Evolutionary conservation across 805 yeast species (phyloP), one percentile per base, ranked within the genome.

Genomic region (Suhomyces emberorum): DNA sequence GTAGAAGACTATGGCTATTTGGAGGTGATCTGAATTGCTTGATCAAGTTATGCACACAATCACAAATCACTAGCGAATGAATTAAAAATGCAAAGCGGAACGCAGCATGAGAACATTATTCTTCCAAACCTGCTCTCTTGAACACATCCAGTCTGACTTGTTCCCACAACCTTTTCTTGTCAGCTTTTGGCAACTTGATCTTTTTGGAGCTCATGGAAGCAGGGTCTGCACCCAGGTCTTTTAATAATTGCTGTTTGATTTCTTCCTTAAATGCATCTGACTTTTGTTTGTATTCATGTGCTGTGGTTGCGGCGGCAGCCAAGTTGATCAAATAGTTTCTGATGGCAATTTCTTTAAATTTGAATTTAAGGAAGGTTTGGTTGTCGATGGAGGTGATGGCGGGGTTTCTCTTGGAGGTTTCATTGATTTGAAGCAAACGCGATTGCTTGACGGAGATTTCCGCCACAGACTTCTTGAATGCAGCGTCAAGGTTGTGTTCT

Each of bases 251-350:
- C 21, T 39, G 35, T 38, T 51, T 52, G 35, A 60, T 44, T 22
- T 48, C 47, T 28, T 47, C 43, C 46, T 63, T 66, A 31, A 67
- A 37, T 9, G 54, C 58, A 36, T 63, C 69, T 3, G 62, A 41
- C 43, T 63, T 61, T 30, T 64, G 44, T 42, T 71, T 66, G 48
- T 70, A 74, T 46, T 74, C 79, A 40, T 69, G 63, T 6, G 76
- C 70, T 0, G 79, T 74, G 28, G 77, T 73, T 6, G 77, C 71
- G 3, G 79, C 79, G 9, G 77, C 79, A 9, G 76, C 69, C 37
- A 74, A 53, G 50, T 74, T 74, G n/a, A 74, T 60, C 38, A 74
- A 57, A 42, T 70, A 74, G 52, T 74, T 73, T 34, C 77, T 50
- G 20, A 74, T 49, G 4, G 78, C 77, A 17, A 72, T 62, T 34